Conservation (phyloP, 2,329 filamentous ascomycete genomes). For the Arthrobotrys sinensis region DNA sequence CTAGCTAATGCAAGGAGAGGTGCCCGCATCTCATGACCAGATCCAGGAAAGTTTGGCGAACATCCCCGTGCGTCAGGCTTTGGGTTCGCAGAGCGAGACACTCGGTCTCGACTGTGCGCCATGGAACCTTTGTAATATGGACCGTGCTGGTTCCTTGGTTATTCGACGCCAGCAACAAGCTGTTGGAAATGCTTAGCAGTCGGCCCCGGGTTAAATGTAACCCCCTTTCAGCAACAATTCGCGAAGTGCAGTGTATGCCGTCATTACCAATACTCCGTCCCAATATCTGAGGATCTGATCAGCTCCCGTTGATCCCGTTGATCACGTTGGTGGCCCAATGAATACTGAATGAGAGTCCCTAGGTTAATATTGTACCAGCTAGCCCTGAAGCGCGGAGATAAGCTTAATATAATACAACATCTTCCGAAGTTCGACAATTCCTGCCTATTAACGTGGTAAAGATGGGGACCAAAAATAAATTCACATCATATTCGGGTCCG, state of each 20-base stretch:
- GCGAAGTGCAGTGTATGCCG: conserved; percentile 29
- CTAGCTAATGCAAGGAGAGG: conserved; percentile 28
- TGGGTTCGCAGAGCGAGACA: neutral
- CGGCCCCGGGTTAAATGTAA: neutral
- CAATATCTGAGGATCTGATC: neutral
- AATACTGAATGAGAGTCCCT: no score
- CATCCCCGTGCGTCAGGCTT: conserved; percentile 25
- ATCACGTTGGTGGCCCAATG: no score
- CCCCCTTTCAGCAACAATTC: conserved; percentile 23
- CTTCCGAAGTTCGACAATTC: no score
- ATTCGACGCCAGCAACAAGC: conserved; percentile 31
- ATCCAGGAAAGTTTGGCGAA: conserved; percentile 48
- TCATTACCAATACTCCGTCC: conserved; percentile 2
- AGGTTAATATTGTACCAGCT: no score
- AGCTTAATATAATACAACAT: no score
- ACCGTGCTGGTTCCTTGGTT: conserved; percentile 39
- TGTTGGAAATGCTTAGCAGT: conserved; percentile 40
- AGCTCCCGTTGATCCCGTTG: no score
- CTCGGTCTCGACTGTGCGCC: neutral
- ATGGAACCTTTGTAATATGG: conserved; percentile 31
- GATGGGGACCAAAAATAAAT: no score
- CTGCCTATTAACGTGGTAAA: no score
- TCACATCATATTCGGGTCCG: no score
- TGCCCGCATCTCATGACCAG: conserved; percentile 9
- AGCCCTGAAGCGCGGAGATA: no score